These are phyloP conservation scores for Exophiala dermatitidis DNA, from an alignment of 2,329 filamentous ascomycete species.

Conservation along the genomic window DNA sequence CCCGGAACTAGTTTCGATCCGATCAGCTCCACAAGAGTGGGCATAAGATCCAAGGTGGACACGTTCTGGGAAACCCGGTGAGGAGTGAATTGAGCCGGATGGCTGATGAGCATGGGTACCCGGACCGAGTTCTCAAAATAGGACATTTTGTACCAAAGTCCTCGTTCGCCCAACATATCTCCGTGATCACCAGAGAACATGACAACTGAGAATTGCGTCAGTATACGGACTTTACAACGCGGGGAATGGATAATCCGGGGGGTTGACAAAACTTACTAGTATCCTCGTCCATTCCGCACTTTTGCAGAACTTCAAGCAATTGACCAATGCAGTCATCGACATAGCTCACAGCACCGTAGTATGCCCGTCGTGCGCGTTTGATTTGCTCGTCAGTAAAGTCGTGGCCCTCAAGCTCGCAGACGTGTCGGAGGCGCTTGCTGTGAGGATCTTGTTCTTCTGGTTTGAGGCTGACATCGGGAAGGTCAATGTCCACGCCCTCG, in stretches of 20 bases:
- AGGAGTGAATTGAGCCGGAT: constrained; percentile 66
- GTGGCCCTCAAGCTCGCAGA: constrained; percentile 78
- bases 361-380: constrained; percentile 75
- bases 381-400: constrained; percentile 79
- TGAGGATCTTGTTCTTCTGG: constrained; percentile 77
- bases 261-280: constrained; percentile 41
- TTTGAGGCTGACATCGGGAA: constrained; percentile 66
- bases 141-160: constrained; percentile 94
- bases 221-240: background rate
- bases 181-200: constrained; percentile 92
- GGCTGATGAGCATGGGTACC: constrained; percentile 78
- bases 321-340: constrained; percentile 88
- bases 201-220: constrained; percentile 37
- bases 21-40: constrained; percentile 77
- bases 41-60: constrained; percentile 82
- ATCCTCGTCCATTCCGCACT: constrained; percentile 72
- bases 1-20: constrained; percentile 61
- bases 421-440: constrained; percentile 77
- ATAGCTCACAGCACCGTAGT: constrained; percentile 89
- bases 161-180: constrained; percentile 90
- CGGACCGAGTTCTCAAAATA: constrained; percentile 90
- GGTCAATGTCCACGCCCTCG: constrained; percentile 75
- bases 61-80: constrained; percentile 76
- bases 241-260: background rate
- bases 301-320: constrained; percentile 67